Evolutionary conservation across 2,329 filamentous ascomycete species (phyloP).

Genomic region (Penicillium sp.): DNA sequence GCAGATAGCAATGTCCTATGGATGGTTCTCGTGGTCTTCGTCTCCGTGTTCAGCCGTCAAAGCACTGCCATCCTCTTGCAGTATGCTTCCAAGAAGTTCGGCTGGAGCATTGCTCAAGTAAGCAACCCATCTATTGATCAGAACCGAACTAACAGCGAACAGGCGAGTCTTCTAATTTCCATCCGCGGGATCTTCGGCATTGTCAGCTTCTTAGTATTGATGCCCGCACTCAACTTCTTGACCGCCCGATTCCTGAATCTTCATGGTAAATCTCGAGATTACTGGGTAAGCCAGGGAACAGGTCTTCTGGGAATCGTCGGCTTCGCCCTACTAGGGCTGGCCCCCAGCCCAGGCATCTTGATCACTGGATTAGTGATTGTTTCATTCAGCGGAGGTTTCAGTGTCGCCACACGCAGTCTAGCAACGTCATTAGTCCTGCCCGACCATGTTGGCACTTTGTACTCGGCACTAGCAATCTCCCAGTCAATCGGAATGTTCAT

Average conservation of each 20-base stretch:
- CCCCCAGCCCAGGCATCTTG: conserved; percentile 15
- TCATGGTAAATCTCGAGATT: conserved; percentile 22
- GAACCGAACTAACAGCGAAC: conserved; percentile 3
- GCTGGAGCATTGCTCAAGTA: conserved; percentile 31
- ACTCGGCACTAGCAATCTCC: conserved; percentile 27
- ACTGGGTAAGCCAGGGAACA: conserved; percentile 20
- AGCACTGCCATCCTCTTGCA: conserved; percentile 28
- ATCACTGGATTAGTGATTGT: conserved; percentile 24
- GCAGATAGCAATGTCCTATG: conserved; percentile 19
- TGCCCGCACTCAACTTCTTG: conserved; percentile 20
- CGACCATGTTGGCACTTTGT: conserved; percentile 30
- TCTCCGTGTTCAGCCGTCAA: conserved; percentile 22
- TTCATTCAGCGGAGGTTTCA: conserved; percentile 27
- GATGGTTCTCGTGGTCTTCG: conserved; percentile 23
- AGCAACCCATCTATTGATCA: not conserved
- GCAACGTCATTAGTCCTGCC: conserved; percentile 27
- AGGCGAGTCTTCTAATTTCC: conserved; percentile 32
- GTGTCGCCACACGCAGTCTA: conserved; percentile 23
- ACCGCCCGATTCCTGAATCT: conserved; percentile 17
- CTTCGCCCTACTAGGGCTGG: conserved; percentile 16
- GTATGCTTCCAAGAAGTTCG: conserved; percentile 30
- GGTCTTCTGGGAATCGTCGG: conserved; percentile 23
- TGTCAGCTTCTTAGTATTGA: conserved; percentile 21
- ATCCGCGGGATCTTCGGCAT: conserved; percentile 25
- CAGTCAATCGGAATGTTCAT: conserved; percentile 21